Evolutionary conservation across 805 yeast species (phyloP).

Genomic region (Jamesozyma lodderae): DNA sequence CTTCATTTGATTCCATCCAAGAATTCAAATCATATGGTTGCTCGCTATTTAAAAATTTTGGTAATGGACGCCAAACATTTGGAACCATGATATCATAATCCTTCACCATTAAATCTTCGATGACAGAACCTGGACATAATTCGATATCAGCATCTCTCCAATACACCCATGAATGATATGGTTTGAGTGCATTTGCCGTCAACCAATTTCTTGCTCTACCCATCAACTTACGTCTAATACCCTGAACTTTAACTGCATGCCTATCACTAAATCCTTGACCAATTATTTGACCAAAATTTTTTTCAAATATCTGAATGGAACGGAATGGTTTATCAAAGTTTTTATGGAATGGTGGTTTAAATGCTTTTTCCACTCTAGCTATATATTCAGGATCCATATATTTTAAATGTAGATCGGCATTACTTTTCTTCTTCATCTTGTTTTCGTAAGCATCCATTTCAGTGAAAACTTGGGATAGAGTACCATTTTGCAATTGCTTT

Average conservation of each 20-base stretch:
- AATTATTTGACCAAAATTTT: constrained; percentile 74
- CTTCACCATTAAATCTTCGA: constrained; percentile 62
- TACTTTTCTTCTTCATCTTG: constrained; percentile 38
- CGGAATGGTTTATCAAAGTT: constrained; percentile 64
- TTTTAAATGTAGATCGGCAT: constrained; percentile 50
- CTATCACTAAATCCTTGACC: constrained; percentile 81
- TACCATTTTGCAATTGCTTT: constrained; percentile 62
- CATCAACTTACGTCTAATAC: constrained; percentile 75
- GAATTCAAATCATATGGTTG: constrained; percentile 96
- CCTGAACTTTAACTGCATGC: constrained; percentile 80
- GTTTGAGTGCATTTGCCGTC: constrained; percentile 60
- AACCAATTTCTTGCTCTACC: constrained; percentile 84
- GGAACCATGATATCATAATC: constrained; percentile 69
- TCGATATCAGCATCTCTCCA: constrained; percentile 88
- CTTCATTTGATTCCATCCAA: constrained; percentile 86
- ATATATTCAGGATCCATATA: constrained; percentile 64
- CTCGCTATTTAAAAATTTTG: constrained; percentile 68
- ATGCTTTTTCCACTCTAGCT: constrained; percentile 47
- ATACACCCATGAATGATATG: constrained; percentile 84
- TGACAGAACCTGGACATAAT: constrained; percentile 67
- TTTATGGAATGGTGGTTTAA: constrained; percentile 55
- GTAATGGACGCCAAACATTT: constrained; percentile 96
- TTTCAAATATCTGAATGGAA: constrained; percentile 68
- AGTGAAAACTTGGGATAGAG: constrained; percentile 37
- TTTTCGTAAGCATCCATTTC: constrained; percentile 31